A percentile compares a stretch with the other conserved stretches of the same genome.
These are phyloP conservation scores for Microbotryum saponariae DNA, from an alignment of 1,284 basidiomycete species.

Conservation along the genomic window DNA sequence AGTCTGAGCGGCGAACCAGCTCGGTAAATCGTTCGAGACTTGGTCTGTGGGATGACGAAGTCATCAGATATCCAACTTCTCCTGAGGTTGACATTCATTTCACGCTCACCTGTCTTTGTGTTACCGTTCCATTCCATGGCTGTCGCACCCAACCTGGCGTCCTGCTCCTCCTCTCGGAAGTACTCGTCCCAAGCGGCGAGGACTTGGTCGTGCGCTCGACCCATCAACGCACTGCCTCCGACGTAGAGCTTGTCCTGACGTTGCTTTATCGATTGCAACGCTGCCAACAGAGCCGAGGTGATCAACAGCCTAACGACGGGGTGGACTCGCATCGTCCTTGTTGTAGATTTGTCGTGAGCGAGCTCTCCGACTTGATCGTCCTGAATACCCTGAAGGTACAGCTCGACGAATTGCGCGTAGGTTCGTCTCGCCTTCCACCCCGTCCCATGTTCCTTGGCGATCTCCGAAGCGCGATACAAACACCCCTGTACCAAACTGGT, in stretches of 20 bases:
- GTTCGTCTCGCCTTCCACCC: slow-evolving; percentile 23
- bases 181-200: slow-evolving; percentile 14
- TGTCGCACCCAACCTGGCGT: background rate
- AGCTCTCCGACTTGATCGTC: background rate
- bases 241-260: slow-evolving; percentile 23
- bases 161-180: background rate
- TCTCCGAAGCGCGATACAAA: slow-evolving; percentile 16
- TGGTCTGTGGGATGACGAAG: background rate
- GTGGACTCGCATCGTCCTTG: background rate
- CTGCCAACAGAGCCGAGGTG: slow-evolving; percentile 17
- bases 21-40: background rate
- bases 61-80: background rate
- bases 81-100: background rate
- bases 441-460: slow-evolving; percentile 7
- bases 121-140: background rate
- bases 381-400: slow-evolving; percentile 7
- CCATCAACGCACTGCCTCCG: slow-evolving; percentile 16
- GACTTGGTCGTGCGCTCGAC: slow-evolving; percentile 9
- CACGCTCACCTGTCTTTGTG: slow-evolving; percentile 3
- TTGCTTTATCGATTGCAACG: slow-evolving; percentile 29
- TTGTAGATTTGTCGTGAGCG: background rate
- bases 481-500: slow-evolving; percentile 17
- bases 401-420: slow-evolving; percentile 11
- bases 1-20: slow-evolving; percentile 31
- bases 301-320: slow-evolving; percentile 20